Conservation (phyloP, 495 filamentous ascomycete genomes). For the Penicillium bovifimosum region DNA sequence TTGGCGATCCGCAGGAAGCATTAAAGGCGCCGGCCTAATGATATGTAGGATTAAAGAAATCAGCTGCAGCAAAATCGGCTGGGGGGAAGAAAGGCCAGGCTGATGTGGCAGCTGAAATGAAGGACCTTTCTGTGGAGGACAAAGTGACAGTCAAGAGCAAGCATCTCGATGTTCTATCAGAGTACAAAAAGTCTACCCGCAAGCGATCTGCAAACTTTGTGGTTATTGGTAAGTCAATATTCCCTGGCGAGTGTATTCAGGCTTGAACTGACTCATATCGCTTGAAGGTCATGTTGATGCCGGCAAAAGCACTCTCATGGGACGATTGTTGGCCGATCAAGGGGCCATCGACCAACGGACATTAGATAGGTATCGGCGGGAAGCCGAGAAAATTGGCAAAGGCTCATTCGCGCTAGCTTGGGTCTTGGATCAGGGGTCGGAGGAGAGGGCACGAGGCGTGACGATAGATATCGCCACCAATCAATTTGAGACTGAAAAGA, state of each 20-base stretch:
- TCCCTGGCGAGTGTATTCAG: neutral
- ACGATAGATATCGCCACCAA: slow-evolving; percentile 96
- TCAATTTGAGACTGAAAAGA: slow-evolving; percentile 82
- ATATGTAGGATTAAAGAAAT: slow-evolving; percentile 44
- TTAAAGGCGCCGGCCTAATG: slow-evolving; percentile 36
- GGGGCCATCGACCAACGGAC: slow-evolving; percentile 82
- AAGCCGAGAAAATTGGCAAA: slow-evolving; percentile 89
- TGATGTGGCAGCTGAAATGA: slow-evolving; percentile 45
- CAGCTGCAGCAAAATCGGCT: slow-evolving; percentile 36
- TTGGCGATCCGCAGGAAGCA: slow-evolving; percentile 50
- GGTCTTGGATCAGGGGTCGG: slow-evolving; percentile 85
- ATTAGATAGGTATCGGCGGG: slow-evolving; percentile 78
- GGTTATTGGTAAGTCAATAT: slow-evolving; percentile 68
- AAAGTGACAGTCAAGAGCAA: slow-evolving; percentile 73
- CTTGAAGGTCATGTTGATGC: slow-evolving; percentile 85
- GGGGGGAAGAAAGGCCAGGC: slow-evolving; percentile 38
- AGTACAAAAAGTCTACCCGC: slow-evolving; percentile 65
- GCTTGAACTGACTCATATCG: slow-evolving; percentile 7
- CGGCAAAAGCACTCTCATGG: slow-evolving; percentile 97
- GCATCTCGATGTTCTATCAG: slow-evolving; percentile 77
- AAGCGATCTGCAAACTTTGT: slow-evolving; percentile 92
- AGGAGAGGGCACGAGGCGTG: slow-evolving; percentile 85
- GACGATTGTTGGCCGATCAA: slow-evolving; percentile 82
- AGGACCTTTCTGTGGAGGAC: slow-evolving; percentile 60
- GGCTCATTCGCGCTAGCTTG: slow-evolving; percentile 93